phyloP scores from a whole-genome alignment of 208 protist species.

The Crithidia expoeki region DNA sequence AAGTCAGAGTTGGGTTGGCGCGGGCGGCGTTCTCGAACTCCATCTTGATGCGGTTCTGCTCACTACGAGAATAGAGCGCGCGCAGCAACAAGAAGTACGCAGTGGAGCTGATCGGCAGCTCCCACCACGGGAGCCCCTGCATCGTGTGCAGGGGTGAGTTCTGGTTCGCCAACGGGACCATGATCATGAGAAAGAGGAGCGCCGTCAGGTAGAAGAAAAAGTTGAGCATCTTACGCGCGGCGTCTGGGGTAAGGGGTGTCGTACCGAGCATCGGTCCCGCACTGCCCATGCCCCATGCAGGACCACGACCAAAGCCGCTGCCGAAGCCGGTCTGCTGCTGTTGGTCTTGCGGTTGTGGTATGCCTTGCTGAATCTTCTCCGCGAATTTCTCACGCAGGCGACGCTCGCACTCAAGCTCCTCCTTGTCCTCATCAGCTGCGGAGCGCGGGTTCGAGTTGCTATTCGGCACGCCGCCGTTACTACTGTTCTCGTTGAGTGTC shows the following conservation, averaged over 20 bases:
- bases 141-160: constrained; percentile 68
- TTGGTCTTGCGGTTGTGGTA: constrained; percentile 35
- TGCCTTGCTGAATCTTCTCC: constrained; percentile 68
- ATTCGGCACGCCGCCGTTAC: constrained; percentile 9
- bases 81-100: constrained; percentile 75
- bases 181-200: constrained; percentile 50
- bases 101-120: constrained; percentile 64
- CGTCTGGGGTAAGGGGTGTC: constrained; percentile 19
- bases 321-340: constrained; percentile 17
- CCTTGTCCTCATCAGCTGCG: constrained; percentile 70
- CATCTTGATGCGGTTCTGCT: constrained; percentile 73
- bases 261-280: constrained; percentile 11
- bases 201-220: constrained; percentile 69
- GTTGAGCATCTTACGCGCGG: constrained; percentile 41
- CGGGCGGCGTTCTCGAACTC: constrained; percentile 68
- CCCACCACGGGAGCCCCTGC: constrained; percentile 79
- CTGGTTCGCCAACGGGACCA: constrained; percentile 51
- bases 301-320: constrained; percentile 12
- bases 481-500: background rate
- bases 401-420: constrained; percentile 83
- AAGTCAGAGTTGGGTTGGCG: constrained; percentile 60
- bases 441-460: constrained; percentile 31
- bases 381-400: constrained; percentile 77
- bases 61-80: constrained; percentile 55
- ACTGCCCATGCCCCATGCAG: constrained; percentile 21